Conservation (phyloP, 345 rosid genomes). For the Sonneratia alba region DNA sequence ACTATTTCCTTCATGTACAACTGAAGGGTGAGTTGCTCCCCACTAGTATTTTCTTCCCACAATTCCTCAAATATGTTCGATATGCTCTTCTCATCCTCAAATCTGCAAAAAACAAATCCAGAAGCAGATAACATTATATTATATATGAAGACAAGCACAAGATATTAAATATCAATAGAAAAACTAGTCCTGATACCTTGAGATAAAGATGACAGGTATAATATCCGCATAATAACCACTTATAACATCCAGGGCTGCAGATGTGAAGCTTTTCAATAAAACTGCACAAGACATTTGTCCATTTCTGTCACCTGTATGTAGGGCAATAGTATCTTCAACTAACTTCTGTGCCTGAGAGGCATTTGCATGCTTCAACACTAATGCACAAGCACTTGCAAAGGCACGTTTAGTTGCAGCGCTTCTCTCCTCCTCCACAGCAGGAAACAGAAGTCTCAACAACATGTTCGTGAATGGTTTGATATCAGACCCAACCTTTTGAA, state of each 20-base stretch:
- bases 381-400: slow-evolving; percentile 81
- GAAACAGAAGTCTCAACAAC: slow-evolving; percentile 62
- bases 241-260: slow-evolving; percentile 66
- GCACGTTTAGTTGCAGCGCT: slow-evolving; percentile 78
- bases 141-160: not conserved
- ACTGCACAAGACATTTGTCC: slow-evolving; percentile 76
- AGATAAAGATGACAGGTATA: slow-evolving; percentile 72
- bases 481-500: slow-evolving; percentile 70
- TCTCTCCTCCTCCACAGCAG: slow-evolving; percentile 74
- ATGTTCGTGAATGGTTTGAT: slow-evolving; percentile 65
- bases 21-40: slow-evolving; percentile 74
- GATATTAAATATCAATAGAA: slow-evolving; percentile 1
- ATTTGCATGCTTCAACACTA: slow-evolving; percentile 62
- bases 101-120: slow-evolving; percentile 35
- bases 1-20: slow-evolving; percentile 75
- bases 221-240: slow-evolving; percentile 58
- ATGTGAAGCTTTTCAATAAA: slow-evolving; percentile 69
- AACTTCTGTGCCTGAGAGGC: slow-evolving; percentile 65
- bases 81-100: slow-evolving; percentile 83
- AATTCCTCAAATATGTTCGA: slow-evolving; percentile 84
- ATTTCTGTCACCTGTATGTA: slow-evolving; percentile 73
- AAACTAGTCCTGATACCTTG: slow-evolving; percentile 38
- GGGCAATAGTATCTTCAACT: slow-evolving; percentile 74
- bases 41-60: slow-evolving; percentile 91
- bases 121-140: not conserved